Conservation (phyloP, 2,329 filamentous ascomycete species). For the Penicillium glabrum region DNA sequence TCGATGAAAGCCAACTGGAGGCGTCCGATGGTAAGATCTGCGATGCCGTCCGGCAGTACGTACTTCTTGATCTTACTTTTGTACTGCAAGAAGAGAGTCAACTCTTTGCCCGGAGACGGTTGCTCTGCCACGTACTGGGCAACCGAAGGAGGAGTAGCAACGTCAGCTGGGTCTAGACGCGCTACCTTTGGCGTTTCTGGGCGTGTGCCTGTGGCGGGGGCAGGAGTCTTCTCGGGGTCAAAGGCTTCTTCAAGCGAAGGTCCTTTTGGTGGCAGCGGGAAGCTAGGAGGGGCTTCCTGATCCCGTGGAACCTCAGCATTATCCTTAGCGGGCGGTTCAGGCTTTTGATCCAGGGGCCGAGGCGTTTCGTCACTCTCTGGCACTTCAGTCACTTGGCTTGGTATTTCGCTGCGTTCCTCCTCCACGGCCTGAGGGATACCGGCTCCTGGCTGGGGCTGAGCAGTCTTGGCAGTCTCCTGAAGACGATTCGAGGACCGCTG, state of each 20-base stretch:
- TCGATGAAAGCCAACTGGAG: constrained; percentile 96
- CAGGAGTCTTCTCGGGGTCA: constrained; percentile 31
- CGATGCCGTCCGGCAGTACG: constrained; percentile 78
- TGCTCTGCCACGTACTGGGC: constrained; percentile 60
- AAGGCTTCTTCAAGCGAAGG: constrained; percentile 36
- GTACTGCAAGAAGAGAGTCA: constrained; percentile 94
- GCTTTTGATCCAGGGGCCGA: constrained; percentile 35
- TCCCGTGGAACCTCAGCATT: constrained; percentile 34
- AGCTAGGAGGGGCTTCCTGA: constrained; percentile 62
- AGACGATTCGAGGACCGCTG: constrained; percentile 52
- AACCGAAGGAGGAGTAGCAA: constrained; percentile 46
- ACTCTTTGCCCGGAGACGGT: constrained; percentile 74
- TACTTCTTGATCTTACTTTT: constrained; percentile 98
- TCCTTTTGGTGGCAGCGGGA: constrained; percentile 42
- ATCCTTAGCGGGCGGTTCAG: constrained; percentile 39
- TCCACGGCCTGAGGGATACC: constrained; percentile 65
- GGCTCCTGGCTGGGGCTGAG: constrained; percentile 40
- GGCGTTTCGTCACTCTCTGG: constrained; percentile 22
- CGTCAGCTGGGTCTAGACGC: constrained; percentile 17
- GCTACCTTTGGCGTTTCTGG: constrained; percentile 30
- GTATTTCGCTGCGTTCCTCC: constrained; percentile 39
- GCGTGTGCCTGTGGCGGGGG: constrained; percentile 13
- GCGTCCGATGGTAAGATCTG: constrained; percentile 80
- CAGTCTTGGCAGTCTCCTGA: constrained; percentile 57
- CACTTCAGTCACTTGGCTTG: constrained; percentile 29